Evolutionary conservation across 1,284 basidiomycete genomes (phyloP).

Genomic region (Leccinum holopus): DNA sequence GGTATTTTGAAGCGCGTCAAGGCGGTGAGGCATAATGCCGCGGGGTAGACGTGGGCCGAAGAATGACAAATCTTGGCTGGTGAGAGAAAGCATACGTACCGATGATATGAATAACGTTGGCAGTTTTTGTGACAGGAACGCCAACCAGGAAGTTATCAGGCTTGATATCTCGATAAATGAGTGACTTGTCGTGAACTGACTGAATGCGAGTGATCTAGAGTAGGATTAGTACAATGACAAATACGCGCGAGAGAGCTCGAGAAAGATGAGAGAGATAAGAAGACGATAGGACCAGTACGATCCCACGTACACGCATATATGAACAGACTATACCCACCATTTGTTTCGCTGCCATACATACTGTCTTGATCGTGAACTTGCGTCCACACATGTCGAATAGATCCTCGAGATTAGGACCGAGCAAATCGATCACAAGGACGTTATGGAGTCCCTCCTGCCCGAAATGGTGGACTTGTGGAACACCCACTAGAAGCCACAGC

Average conservation of each 20-base stretch:
- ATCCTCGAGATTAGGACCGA: slow-evolving; percentile 96
- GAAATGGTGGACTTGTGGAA: slow-evolving; percentile 98
- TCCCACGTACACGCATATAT: slow-evolving; percentile 5
- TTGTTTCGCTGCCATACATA: slow-evolving; percentile 98
- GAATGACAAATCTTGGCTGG: slow-evolving; percentile 3
- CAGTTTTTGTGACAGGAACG: slow-evolving; percentile 87
- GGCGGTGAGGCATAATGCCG: slow-evolving; percentile 3
- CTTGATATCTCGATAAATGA: slow-evolving; percentile 99
- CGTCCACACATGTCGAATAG: slow-evolving; percentile 98
- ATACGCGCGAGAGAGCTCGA: not conserved
- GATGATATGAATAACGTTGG: slow-evolving; percentile 91
- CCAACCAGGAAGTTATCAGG: slow-evolving; percentile 99
- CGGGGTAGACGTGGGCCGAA: not conserved
- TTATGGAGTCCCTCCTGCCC: slow-evolving; percentile 99
- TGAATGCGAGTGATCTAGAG: slow-evolving; percentile 91
- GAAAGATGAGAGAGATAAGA: not conserved
- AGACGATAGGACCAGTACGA: not conserved
- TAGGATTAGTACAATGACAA: slow-evolving; percentile 11
- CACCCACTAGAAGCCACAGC: slow-evolving; percentile 61
- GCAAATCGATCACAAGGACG: slow-evolving; percentile 93
- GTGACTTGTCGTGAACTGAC: slow-evolving; percentile 96
- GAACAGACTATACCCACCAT: slow-evolving; percentile 65
- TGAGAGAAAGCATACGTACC: slow-evolving; percentile 44
- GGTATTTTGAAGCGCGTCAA: slow-evolving; percentile 7
- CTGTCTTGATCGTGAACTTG: slow-evolving; percentile 96